Evolutionary conservation across 306 rosid species (phyloP), one percentile per base, ranked within the genome.

Genomic region (Dalbergia cochinchinensis): DNA sequence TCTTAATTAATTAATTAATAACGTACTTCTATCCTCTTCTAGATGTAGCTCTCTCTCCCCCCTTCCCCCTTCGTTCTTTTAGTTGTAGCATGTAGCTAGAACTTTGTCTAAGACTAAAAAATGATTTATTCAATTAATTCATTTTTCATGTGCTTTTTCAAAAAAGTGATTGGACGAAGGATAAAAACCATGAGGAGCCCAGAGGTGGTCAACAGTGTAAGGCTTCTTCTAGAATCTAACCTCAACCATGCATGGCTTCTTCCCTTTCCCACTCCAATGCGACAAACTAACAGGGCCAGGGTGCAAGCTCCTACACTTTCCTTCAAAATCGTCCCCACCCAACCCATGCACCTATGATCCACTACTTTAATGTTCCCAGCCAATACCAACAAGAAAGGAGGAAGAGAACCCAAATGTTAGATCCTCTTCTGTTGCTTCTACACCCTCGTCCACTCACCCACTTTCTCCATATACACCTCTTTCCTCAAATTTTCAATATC

Each of bases 251-350:
- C 88, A n/a, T n/a, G n/a, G n/a, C n/a, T n/a, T n/a, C 81, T 82
- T 84, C 3, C 88, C 90, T 69, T 84, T 87, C 9, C 90, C 90
- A 26, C 88, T 87, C 90, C 90, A 87, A 58, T 87, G 90, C 34
- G 84, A 64, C 37, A 87, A 73, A 47, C 88, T 84, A 15, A 84
- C 69, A n/a, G 86, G 88, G 13, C 88, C 90, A 7, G 86, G 90
- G 22, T 87, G 90, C 37, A 84, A 65, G 13, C 42, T 66, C 83
- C 88, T 70, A 20, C 88, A 87, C 35, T 58, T 82, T 2, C 90
- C 88, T 79, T 87, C n/a, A n/a, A n/a, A n/a, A n/a, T n/a, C n/a
- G 47, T 87, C 88, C 35, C 88, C 90, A 8, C 90, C 86, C 7
- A 87, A 71, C 4, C 88, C 88, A 31, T 87, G 90, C 90, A 87